Conservation (phyloP, 2,329 filamentous ascomycete species). For the Diaporthe australafricana region DNA sequence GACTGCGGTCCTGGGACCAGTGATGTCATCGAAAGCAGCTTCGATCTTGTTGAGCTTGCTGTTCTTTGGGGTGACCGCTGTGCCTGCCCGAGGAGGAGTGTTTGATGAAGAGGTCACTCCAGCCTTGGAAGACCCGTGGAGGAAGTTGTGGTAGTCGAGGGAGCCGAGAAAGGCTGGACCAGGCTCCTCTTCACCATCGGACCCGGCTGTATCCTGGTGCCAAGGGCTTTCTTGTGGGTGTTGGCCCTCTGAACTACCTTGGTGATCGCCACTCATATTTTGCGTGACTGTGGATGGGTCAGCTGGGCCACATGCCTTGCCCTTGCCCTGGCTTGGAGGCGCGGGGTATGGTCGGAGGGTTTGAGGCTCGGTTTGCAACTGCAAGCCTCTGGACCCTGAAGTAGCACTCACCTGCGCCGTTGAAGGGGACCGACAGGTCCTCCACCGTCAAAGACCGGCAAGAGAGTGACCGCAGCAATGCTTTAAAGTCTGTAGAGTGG, state of each 20-base stretch:
- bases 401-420: neutral
- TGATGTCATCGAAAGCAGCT: neutral
- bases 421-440: no score
- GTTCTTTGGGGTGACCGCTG: neutral
- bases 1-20: neutral
- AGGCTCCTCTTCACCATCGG: neutral
- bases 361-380: neutral
- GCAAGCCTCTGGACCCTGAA: neutral
- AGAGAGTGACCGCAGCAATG: neutral
- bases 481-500: neutral
- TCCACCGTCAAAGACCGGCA: conserved; percentile 7
- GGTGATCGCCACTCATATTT: neutral
- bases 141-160: conserved; percentile 33
- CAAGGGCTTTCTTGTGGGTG: neutral
- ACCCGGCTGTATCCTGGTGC: neutral
- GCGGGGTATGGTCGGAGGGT: neutral
- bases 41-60: neutral
- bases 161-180: conserved; percentile 4
- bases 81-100: neutral
- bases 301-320: neutral
- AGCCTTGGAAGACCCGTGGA: neutral
- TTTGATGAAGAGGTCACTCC: neutral
- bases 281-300: neutral
- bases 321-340: neutral
- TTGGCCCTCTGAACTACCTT: neutral